Evolutionary conservation across 2,329 filamentous ascomycete species (phyloP), one percentile per base, ranked within the genome.

Genomic region (Colletotrichum spinosum): DNA sequence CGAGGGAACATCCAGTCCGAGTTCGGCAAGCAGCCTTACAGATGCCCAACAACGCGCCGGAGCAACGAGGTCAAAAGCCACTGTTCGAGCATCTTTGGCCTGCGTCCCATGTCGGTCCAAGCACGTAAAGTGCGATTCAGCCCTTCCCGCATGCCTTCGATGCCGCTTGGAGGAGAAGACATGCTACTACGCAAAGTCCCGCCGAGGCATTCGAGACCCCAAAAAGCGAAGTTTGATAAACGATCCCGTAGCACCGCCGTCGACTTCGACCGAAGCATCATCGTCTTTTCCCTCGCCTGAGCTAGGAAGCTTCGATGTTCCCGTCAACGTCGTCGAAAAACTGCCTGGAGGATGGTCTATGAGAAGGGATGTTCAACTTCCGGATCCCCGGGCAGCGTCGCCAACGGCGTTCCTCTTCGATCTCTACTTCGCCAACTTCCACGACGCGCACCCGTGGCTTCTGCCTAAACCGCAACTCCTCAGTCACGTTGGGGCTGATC

Each of bases 71-170:
- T 74, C 75, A 37, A 76, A 76, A 55, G 71, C 73, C 12, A 73
- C 71, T 41, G 81, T 85, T 57, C 77, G 78, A 56, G 78, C 78
- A 33, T 80, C 78, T 10, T 69, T 80, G 39, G 78, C 78, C 53
- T 80, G 78, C 51, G 74, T 83, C 74, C 85, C 87, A 69, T 86
- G 83, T 61, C 79, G 78, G 33, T 75, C 76, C 64, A 85, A 81
- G 71, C 85, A 87, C 54, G 86, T 63, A 50, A 69, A 60, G 69
- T 70, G 44, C 68, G 44, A 63, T 46, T 57, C 50, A 13, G 51
- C 78, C 76, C 55, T 76, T 71, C 61, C 78, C 75, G 37, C 79
- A 79, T 72, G 73, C 83, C 38, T 85, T 81, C 68, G 82, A 83
- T 67, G 81, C 78, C 42, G 77, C 74, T 49, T 75, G 17, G 77